Base-by-base conservation (phyloP, 2,329 filamentous ascomycete genomes). In the Pyrenophora teres region DNA sequence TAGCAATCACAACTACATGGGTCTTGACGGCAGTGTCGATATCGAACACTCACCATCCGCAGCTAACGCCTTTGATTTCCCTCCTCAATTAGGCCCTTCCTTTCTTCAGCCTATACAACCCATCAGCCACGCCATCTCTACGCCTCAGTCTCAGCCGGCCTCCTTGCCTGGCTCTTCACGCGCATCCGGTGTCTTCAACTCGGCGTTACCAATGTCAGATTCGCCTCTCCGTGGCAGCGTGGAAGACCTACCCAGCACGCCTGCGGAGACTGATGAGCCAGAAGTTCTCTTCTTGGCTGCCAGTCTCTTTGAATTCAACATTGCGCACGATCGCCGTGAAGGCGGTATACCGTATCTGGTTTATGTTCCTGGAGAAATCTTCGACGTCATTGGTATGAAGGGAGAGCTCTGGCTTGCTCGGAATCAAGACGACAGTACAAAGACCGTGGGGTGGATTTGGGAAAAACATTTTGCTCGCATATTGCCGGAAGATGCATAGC, bases 401-500 rank as follows among this genome's bases (percentile, higher is more conserved):
- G 94, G 94, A 58, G 94, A 99, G 78, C 82, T 97, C 41, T 99
- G 94, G 94, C 85, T 99, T 50, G 94, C 94, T 46, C 91, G 91
- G 74, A 99, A 99, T 71, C 94, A 99, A 76, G 94, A 99, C 69
- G 94, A 99, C 73, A 78, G 85, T 1, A 81, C 79, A 9, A 83
- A 88, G 59, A 82, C 86, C 59, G 87, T 97, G 30, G 94, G 94
- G 44, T 99, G 94, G 94, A 96, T 99, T 67, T 99, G 94, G 94
- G 96, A 92, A 67, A 97, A 97, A 74, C 94, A 99, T 77, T 99
- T 99, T 80, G 74, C 74, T 18, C 62, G 72, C 16, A 75, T 75
- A 23, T 46, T 75, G 32, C 70, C 72, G 5, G 73, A 75, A 48
- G 71, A 73, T 30, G 62, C 62, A 35, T 68, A 56, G 50, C 16